A percentile compares a stretch with the other conserved stretches of the same genome.
Evolutionary conservation across 495 filamentous ascomycete species (phyloP).

Genomic region (Xylona heveae): DNA sequence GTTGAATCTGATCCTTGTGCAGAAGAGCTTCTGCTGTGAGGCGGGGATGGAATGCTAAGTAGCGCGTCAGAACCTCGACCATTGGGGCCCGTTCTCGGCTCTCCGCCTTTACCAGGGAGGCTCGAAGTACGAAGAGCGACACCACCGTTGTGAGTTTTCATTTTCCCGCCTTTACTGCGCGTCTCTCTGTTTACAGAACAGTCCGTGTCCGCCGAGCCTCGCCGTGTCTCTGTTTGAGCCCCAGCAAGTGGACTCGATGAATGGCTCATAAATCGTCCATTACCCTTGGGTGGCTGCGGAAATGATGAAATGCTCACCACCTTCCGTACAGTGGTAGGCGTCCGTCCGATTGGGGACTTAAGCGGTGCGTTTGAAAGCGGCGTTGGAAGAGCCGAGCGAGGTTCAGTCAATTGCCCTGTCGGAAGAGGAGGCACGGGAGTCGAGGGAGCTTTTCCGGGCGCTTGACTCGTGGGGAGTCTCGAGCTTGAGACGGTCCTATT

Average conservation of each 20-base stretch:
- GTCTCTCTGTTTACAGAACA: slow-evolving; percentile 16
- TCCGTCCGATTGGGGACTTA: slow-evolving; percentile 23
- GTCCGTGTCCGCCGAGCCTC: slow-evolving; percentile 7
- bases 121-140: slow-evolving; percentile 34
- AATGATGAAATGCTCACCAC: slow-evolving; percentile 83
- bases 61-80: slow-evolving; percentile 46
- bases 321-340: slow-evolving; percentile 48
- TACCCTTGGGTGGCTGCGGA: slow-evolving; percentile 62
- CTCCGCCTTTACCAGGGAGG: slow-evolving; percentile 56
- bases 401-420: not conserved
- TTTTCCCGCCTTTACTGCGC: slow-evolving; percentile 11
- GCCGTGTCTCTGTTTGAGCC: slow-evolving; percentile 11
- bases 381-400: slow-evolving; percentile 7
- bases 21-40: slow-evolving; percentile 74
- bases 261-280: slow-evolving; percentile 28
- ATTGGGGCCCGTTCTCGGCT: slow-evolving; percentile 28
- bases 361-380: slow-evolving; percentile 19
- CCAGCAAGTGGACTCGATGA: slow-evolving; percentile 31
- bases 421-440: slow-evolving; percentile 2
- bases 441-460: slow-evolving; percentile 5
- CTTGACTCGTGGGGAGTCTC: slow-evolving; percentile 10
- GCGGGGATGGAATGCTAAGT: slow-evolving; percentile 52
- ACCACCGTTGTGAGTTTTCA: slow-evolving; percentile 20
- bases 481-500: slow-evolving; percentile 9
- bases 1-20: slow-evolving; percentile 80